Evolutionary conservation across 257 asterid species (phyloP).

Genomic region (Osmanthus fragrans): DNA sequence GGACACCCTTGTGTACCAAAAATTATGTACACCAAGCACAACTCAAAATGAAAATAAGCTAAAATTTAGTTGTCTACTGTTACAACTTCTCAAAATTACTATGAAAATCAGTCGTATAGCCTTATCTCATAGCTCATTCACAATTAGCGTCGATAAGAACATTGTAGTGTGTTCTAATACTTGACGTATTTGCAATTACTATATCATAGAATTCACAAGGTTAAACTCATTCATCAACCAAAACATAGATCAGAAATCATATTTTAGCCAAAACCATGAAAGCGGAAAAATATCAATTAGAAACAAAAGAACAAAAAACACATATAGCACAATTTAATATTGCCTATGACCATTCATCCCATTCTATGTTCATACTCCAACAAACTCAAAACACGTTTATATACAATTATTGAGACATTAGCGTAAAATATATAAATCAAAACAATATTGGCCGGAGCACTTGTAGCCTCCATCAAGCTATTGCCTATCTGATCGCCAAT

Average conservation of each 20-base stretch:
- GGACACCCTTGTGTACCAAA: no score
- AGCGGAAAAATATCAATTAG: neutral
- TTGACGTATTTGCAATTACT: no score
- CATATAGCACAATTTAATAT: no score
- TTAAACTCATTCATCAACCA: no score
- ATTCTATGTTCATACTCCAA: neutral
- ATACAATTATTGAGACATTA: neutral
- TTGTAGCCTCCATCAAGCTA: slow-evolving; percentile 84
- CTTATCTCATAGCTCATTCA: no score
- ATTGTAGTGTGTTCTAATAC: no score
- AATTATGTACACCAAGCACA: no score
- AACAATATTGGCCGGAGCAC: slow-evolving; percentile 39
- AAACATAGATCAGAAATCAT: neutral
- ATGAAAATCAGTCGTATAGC: no score
- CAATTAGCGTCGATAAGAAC: no score
- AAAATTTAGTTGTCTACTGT: neutral
- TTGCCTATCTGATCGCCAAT: slow-evolving; percentile 88
- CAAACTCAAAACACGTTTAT: neutral
- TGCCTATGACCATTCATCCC: neutral
- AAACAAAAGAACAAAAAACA: neutral
- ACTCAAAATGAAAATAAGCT: no score
- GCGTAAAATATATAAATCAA: neutral
- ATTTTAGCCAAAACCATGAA: neutral
- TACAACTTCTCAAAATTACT: neutral
- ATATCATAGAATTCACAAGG: no score